Percentiles rank a stretch among this genome's conserved stretches.
Conservation (phyloP, 2,329 filamentous ascomycete species). For the Berkeleyomyces basicola region DNA sequence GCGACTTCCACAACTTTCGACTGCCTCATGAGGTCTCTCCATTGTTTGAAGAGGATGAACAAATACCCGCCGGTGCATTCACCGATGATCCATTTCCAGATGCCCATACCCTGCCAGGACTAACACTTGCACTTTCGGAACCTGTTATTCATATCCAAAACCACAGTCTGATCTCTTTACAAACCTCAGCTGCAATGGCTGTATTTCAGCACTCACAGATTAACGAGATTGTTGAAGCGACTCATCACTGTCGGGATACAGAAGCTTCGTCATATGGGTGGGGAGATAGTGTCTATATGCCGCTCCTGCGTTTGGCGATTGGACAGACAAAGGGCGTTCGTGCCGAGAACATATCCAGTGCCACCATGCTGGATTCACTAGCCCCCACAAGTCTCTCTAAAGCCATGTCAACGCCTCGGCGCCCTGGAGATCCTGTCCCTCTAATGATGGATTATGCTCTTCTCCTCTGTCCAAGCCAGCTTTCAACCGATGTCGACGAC, state of each 20-base stretch:
- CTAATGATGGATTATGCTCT: slow-evolving; percentile 11
- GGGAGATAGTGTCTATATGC: slow-evolving; percentile 8
- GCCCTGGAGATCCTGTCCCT: background rate
- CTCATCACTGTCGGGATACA: slow-evolving; percentile 6
- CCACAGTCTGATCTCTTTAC: slow-evolving; percentile 6
- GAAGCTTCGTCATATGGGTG: slow-evolving; percentile 4
- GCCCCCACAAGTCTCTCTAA: slow-evolving; percentile 3
- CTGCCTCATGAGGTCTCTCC: slow-evolving; percentile 6
- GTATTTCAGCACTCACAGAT: slow-evolving; percentile 9
- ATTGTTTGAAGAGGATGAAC: slow-evolving; percentile 6
- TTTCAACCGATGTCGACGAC: background rate
- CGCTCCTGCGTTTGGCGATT: slow-evolving; percentile 8
- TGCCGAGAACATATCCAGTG: slow-evolving; percentile 4
- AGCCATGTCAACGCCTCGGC: background rate
- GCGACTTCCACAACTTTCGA: slow-evolving; percentile 9
- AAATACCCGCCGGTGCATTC: slow-evolving; percentile 11
- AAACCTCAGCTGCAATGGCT: slow-evolving; percentile 10
- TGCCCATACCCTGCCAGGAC: slow-evolving; percentile 5
- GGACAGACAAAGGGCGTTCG: background rate
- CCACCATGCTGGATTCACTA: slow-evolving; percentile 2
- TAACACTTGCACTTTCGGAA: slow-evolving; percentile 3
- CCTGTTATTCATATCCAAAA: slow-evolving; percentile 5
- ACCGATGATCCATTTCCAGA: slow-evolving; percentile 4
- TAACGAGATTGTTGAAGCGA: slow-evolving; percentile 7
- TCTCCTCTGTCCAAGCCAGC: slow-evolving; percentile 2